Base-by-base conservation (phyloP, 768 basidiomycete species). In the Mycena kentingensis region DNA sequence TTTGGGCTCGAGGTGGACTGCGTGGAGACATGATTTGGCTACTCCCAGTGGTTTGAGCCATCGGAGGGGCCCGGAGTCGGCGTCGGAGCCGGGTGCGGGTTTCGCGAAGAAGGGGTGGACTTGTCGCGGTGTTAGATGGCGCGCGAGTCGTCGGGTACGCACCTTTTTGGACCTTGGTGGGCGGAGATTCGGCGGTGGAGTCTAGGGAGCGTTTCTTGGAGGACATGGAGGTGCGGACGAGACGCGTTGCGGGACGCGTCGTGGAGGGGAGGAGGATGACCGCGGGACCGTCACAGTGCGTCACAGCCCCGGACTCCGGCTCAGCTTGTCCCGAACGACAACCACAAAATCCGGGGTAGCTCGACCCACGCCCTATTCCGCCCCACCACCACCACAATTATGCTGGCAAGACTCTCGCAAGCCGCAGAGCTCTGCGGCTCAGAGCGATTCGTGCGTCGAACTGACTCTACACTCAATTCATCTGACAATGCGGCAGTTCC, bases 61-160 rank as follows among this genome's bases (percentile, higher is more conserved):
- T 44, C 6, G 67, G n/a, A n/a, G n/a, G n/a, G n/a, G n/a, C n/a
- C n/a, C n/a, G n/a, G n/a, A n/a, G n/a, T n/a, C n/a, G n/a, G n/a
- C n/a, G n/a, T n/a, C n/a, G n/a, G 51, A 24, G 4, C 53, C 52
- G n/a, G 16, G 27, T 16, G 63, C 60, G n/a, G n/a, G n/a, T 50
- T 69, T 72, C 45, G 64, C 54, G 58, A 77, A 77, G 58, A 77
- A 72, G 15, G 76, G 73, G 55, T 77, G 75, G 39, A 70, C 75
- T 75, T 24, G 29, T n/a, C 8, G 25, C 15, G 21, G 16, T 21
- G 13, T 22, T 37, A 31, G 26, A 26, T n/a, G n/a, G n/a, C n/a
- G n/a, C n/a, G n/a, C n/a, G n/a, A n/a, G n/a, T 18, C 16, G 18
- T 27, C 22, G 18, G 15, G 6, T 29, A 44, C 25, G n/a, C 36